Conservation (phyloP, 2,329 filamentous ascomycete genomes). For the Fusarium palustre region DNA sequence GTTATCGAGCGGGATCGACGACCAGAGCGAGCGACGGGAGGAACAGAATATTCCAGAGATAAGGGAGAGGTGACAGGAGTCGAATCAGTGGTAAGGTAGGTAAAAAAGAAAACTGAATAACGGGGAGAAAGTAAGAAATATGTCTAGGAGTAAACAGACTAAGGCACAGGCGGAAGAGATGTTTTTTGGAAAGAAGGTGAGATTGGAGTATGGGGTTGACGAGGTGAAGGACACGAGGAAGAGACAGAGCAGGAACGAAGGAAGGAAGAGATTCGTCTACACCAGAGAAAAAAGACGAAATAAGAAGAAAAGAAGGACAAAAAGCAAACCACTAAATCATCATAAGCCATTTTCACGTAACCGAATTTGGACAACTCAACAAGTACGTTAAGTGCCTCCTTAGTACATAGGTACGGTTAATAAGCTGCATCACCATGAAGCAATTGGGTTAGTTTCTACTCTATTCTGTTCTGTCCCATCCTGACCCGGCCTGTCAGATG, state of each 20-base stretch:
- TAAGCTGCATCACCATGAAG: not conserved
- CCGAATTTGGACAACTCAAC: slow-evolving; percentile 40
- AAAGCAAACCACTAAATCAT: slow-evolving; percentile 23
- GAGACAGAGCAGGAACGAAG: slow-evolving; percentile 20
- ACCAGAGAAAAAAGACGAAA: not conserved
- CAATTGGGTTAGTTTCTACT: not conserved
- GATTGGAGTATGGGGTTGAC: slow-evolving; percentile 27
- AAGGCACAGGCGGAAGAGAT: slow-evolving; percentile 12
- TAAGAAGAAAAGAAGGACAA: not conserved
- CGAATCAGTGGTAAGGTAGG: slow-evolving; percentile 13
- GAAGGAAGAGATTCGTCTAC: slow-evolving; percentile 2
- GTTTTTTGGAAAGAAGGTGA: slow-evolving; percentile 18
- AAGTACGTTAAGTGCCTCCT: slow-evolving; percentile 11
- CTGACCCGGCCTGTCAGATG: not conserved
- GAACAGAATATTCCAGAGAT: slow-evolving; percentile 28
- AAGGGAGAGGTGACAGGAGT: slow-evolving; percentile 19
- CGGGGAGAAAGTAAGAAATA: slow-evolving; percentile 2
- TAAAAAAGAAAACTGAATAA: slow-evolving; percentile 3
- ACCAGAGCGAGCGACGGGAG: slow-evolving; percentile 28
- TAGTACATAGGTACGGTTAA: slow-evolving; percentile 13
- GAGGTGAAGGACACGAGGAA: slow-evolving; percentile 27
- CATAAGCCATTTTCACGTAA: slow-evolving; percentile 37
- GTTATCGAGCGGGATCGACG: slow-evolving; percentile 40
- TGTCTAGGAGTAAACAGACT: slow-evolving; percentile 16
- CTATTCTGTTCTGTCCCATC: not conserved